phyloP scores from a whole-genome alignment of 2,329 filamentous ascomycete species.

The Colletotrichum sidae region DNA sequence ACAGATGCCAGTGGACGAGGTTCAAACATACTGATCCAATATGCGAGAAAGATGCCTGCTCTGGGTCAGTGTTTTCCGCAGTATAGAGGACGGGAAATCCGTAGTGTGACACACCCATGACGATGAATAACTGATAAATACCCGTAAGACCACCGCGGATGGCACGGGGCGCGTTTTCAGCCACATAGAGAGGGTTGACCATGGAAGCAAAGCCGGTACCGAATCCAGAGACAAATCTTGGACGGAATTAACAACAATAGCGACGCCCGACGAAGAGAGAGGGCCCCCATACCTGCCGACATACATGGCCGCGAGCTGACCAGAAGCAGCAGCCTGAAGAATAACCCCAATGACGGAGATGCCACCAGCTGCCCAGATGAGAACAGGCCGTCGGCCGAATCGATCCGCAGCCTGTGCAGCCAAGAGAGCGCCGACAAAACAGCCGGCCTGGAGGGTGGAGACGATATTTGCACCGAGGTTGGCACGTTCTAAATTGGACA shows the following conservation, averaged over 20 bases:
- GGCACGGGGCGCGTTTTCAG: conserved; percentile 65
- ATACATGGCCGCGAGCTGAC: conserved; percentile 65
- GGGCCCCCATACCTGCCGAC: conserved; percentile 54
- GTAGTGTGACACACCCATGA: conserved; percentile 48
- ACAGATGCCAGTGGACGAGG: too few species aligned
- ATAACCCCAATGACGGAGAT: conserved; percentile 63
- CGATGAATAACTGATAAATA: conserved; percentile 63
- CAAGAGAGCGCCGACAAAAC: conserved; percentile 66
- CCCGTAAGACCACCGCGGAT: conserved; percentile 64
- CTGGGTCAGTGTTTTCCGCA: too few species aligned
- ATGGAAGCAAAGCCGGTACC: conserved; percentile 63
- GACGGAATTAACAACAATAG: too few species aligned
- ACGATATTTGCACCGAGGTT: conserved; percentile 46
- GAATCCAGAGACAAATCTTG: conserved; percentile 59
- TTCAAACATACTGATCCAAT: conserved; percentile 44
- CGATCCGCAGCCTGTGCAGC: conserved; percentile 65
- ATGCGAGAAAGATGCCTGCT: conserved; percentile 54
- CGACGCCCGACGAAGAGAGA: too few species aligned
- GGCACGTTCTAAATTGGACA: conserved; percentile 23
- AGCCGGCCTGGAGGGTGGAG: conserved; percentile 65
- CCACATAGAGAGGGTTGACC: conserved; percentile 68
- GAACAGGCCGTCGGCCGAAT: conserved; percentile 63
- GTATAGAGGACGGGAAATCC: too few species aligned
- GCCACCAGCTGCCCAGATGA: conserved; percentile 59
- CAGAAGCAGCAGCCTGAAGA: conserved; percentile 47